Conservation (phyloP, 2,329 filamentous ascomycete species). For the Allantophomopsis cytisporea region DNA sequence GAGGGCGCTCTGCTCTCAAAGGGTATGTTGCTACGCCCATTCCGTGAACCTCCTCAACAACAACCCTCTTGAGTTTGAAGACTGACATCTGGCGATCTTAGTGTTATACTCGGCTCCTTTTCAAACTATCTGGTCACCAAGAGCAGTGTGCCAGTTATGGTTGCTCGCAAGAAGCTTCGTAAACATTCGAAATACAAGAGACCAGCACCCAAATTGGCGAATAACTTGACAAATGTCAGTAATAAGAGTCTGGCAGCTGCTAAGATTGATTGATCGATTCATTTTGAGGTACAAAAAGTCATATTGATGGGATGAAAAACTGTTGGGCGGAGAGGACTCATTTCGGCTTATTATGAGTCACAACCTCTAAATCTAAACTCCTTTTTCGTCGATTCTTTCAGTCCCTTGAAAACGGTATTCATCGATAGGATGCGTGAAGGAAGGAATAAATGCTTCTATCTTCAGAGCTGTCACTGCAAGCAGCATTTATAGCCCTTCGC, state of each 20-base stretch:
- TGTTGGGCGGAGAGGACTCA: too few species aligned
- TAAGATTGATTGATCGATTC: constrained; percentile 48
- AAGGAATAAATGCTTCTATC: too few species aligned
- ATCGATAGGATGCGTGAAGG: too few species aligned
- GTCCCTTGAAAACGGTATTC: too few species aligned
- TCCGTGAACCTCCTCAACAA: not conserved
- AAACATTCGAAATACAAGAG: constrained; percentile 77
- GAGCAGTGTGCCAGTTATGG: constrained; percentile 95
- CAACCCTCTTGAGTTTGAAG: not conserved
- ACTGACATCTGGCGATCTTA: constrained; percentile 20
- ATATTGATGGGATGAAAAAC: too few species aligned
- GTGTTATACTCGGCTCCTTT: constrained; percentile 89
- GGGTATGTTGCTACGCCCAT: constrained; percentile 40
- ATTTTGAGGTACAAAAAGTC: too few species aligned
- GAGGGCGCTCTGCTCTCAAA: constrained; percentile 84
- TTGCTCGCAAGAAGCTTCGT: constrained; percentile 76
- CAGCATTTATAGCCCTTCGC: too few species aligned
- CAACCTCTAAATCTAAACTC: too few species aligned
- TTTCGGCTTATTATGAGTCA: too few species aligned
- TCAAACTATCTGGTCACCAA: constrained; percentile 97
- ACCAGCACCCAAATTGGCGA: constrained; percentile 59
- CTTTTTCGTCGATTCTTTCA: too few species aligned
- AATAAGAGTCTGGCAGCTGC: constrained; percentile 55
- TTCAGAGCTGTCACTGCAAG: too few species aligned
- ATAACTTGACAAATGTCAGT: constrained; percentile 63